Evolutionary conservation across 768 basidiomycete genomes (phyloP), one percentile per base, ranked within the genome.

Genomic region (Harrya chromipes): DNA sequence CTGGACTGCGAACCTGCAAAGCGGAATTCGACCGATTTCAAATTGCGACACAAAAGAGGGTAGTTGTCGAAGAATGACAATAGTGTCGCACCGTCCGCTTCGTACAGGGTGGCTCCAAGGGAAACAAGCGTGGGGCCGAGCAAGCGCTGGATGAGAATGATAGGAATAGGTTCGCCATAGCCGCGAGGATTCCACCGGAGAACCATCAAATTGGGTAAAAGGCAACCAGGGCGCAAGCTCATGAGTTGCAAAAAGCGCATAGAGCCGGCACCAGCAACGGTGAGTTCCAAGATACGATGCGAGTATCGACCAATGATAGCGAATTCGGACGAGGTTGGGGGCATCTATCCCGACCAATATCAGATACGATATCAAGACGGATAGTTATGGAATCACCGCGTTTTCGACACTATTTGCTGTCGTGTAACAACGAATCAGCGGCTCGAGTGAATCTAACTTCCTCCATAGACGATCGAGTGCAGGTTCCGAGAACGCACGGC

Each of bases 401-500:
- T 40, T 17, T 10, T 37, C 16, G 10, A 29, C 11, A 10, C 40
- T 19, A 24, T 24, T 34, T 11, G 2, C 6, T 6, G 10, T 35
- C 1, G 37, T 34, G n/a, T 52, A 60, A 17, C 57, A 57, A 3
- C 44, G 42, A 6, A 61, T 24, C 7, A 61, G 31, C 8, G 55
- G 59, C 23, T 37, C 2, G 20, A 61, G 59, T 6, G 55, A 54
- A 27, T 1, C 1, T 20, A 53, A 16, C 13, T 12, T 37, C 36
- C 20, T 42, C 58, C 55, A 60, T 5, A 57, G 31, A 40, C 43
- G 34, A 42, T 50, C 17, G 24, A 61, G 47, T 2, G 58, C 44
- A 27, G 49, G 50, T 17, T 52, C 39, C 4, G 39, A 59, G 17
- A 59, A 21, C 0, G 43, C 31, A 4, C 42, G 52, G 31, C 45